Conservation (phyloP, 1,139 yeast species). For the Diutina neorugosa region DNA sequence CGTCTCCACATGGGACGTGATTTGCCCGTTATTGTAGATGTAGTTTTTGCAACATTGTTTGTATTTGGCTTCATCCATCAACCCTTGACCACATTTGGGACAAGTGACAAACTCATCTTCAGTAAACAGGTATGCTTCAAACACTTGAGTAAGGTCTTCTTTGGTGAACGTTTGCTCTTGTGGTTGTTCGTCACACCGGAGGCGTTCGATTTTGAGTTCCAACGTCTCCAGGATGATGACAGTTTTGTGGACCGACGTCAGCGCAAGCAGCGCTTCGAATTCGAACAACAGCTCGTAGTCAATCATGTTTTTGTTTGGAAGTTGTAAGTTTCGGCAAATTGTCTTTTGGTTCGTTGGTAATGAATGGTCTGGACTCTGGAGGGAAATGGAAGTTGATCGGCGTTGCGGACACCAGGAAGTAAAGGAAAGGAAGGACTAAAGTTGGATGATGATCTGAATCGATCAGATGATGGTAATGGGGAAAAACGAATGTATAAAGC, state of each 20-base stretch:
- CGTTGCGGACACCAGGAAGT: not conserved
- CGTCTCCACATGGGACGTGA: slow-evolving; percentile 20
- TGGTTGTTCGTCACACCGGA: slow-evolving; percentile 11
- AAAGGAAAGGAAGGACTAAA: not conserved
- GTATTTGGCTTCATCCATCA: slow-evolving; percentile 8
- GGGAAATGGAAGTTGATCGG: not conserved
- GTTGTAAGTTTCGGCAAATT: not conserved
- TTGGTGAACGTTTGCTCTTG: slow-evolving; percentile 7
- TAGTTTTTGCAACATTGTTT: slow-evolving; percentile 14
- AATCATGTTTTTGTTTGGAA: slow-evolving; percentile 7
- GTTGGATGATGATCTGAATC: too few relatives aligned
- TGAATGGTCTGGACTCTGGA: not conserved
- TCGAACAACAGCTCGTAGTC: slow-evolving; percentile 25
- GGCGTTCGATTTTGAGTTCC: slow-evolving; percentile 21
- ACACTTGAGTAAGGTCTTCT: slow-evolving; percentile 3
- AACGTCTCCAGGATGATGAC: slow-evolving; percentile 19
- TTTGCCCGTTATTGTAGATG: slow-evolving; percentile 10
- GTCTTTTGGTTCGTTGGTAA: not conserved
- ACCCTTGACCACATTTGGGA: slow-evolving; percentile 15
- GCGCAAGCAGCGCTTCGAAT: slow-evolving; percentile 28
- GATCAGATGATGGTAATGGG: not conserved
- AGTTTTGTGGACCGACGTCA: slow-evolving; percentile 9
- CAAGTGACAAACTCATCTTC: slow-evolving; percentile 29
- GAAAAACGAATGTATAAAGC: not conserved
- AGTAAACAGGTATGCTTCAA: slow-evolving; percentile 16